phyloP scores from a whole-genome alignment of 2,329 filamentous ascomycete genomes.

The Nigrospora osmanthi region DNA sequence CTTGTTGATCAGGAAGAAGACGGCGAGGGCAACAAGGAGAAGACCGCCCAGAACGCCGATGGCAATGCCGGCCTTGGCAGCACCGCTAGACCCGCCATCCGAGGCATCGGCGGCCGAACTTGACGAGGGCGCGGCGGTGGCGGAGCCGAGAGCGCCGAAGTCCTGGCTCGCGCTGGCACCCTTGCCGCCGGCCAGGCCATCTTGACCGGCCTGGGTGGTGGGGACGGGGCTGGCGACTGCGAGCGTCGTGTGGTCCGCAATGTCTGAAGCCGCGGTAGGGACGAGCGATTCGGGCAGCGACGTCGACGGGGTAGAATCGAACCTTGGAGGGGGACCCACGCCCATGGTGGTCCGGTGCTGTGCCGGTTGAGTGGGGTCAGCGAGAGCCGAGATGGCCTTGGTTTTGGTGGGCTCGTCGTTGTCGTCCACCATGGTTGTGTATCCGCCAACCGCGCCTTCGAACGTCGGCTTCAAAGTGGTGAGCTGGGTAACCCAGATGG shows the following conservation, averaged over 20 bases:
- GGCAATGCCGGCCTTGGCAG: slow-evolving; percentile 70
- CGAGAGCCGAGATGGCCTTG: slow-evolving; percentile 8
- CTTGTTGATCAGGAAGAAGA: slow-evolving; percentile 63
- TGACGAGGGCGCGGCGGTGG: slow-evolving; percentile 7
- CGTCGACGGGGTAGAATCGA: slow-evolving; percentile 5
- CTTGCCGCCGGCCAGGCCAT: slow-evolving; percentile 3
- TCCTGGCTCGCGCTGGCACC: slow-evolving; percentile 10
- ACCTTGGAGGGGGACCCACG: neutral
- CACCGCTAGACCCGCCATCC: slow-evolving; percentile 26
- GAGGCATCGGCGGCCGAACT: slow-evolving; percentile 6
- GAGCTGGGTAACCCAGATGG: slow-evolving; percentile 29
- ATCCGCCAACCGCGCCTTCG: slow-evolving; percentile 32
- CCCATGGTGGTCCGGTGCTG: neutral
- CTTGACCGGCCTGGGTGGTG: slow-evolving; percentile 19
- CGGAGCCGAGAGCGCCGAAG: slow-evolving; percentile 12
- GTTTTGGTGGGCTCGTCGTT: slow-evolving; percentile 13
- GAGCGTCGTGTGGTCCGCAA: slow-evolving; percentile 17
- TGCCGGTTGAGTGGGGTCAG: neutral
- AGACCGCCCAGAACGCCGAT: slow-evolving; percentile 71
- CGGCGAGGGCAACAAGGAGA: slow-evolving; percentile 55
- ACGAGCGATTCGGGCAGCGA: slow-evolving; percentile 12
- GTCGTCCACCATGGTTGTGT: slow-evolving; percentile 25
- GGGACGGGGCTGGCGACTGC: slow-evolving; percentile 17
- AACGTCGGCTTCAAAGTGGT: slow-evolving; percentile 33
- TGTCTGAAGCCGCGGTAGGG: slow-evolving; percentile 16